Conservation (phyloP, 768 basidiomycete species). For the Arthromyces matolae region DNA sequence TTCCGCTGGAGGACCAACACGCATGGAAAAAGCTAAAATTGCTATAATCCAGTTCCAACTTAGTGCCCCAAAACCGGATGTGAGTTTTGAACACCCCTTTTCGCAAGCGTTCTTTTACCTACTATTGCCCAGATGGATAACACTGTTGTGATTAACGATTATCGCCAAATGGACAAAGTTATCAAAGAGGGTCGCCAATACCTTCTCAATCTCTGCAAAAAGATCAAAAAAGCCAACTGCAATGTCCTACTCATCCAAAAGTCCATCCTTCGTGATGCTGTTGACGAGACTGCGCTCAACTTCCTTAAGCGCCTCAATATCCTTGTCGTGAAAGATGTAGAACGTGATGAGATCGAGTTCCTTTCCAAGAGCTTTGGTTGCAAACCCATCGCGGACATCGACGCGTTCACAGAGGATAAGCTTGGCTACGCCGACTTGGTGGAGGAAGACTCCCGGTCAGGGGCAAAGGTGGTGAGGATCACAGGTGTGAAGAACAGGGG, state of each 20-base stretch:
- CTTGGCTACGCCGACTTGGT: constrained; percentile 94
- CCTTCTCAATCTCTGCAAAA: constrained; percentile 96
- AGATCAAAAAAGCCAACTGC: constrained; percentile 99
- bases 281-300: constrained; percentile 94
- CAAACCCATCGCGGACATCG: constrained; percentile 96
- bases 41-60: constrained; percentile 98
- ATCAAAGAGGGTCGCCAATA: constrained; percentile 99
- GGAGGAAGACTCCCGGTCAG: constrained; percentile 79
- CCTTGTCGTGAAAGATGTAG: constrained; percentile 93
- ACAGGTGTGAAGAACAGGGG: constrained; percentile 94
- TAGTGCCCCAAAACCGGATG: constrained; percentile 96
- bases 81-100: constrained; percentile 36
- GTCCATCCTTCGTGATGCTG: constrained; percentile 98
- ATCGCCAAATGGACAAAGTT: constrained; percentile 99
- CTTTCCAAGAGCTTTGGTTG: constrained; percentile 91
- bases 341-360: constrained; percentile 98
- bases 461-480: constrained; percentile 89
- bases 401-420: constrained; percentile 97
- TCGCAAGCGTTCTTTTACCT: constrained; percentile 11
- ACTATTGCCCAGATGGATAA: constrained; percentile 89
- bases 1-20: constrained; percentile 87
- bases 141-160: constrained; percentile 98
- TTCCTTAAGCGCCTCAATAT: constrained; percentile 98
- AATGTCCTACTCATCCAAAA: constrained; percentile 99
- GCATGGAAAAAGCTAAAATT: constrained; percentile 98